These are phyloP conservation scores for Zychaea mexicana DNA, from an alignment of 371 early-diverging fungal species.

Conservation along the genomic window DNA sequence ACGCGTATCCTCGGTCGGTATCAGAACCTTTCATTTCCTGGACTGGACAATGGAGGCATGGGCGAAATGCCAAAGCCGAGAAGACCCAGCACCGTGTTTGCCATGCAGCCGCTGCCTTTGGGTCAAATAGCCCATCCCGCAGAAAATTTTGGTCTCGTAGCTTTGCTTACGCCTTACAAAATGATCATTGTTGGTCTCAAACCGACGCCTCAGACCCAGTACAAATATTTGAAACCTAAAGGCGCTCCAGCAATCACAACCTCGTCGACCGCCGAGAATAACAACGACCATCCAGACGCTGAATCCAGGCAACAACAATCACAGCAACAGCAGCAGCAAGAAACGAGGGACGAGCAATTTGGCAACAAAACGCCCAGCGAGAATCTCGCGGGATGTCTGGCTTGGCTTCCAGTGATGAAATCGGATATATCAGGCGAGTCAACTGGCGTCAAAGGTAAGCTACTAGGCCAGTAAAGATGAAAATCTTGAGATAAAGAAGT, in stretches of 20 bases:
- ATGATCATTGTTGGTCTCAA: slow-evolving; percentile 76
- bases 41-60: background rate
- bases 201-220: slow-evolving; percentile 72
- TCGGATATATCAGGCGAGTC: background rate
- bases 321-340: slow-evolving; percentile 2
- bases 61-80: slow-evolving; percentile 26
- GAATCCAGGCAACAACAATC: background rate
- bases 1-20: slow-evolving; percentile 72
- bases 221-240: slow-evolving; percentile 64
- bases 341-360: slow-evolving; percentile 7
- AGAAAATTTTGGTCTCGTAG: slow-evolving; percentile 73
- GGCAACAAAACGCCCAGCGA: slow-evolving; percentile 26
- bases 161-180: slow-evolving; percentile 75
- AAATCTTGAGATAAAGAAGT: background rate
- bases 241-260: background rate
- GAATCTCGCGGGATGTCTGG: slow-evolving; percentile 59
- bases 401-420: slow-evolving; percentile 66
- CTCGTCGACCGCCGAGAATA: background rate
- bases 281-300: background rate
- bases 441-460: slow-evolving; percentile 12
- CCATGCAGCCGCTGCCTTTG: slow-evolving; percentile 68
- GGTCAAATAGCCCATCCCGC: slow-evolving; percentile 64
- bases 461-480: too few species aligned
- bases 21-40: slow-evolving; percentile 42
- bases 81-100: slow-evolving; percentile 67